Conservation (phyloP, 2,329 filamentous ascomycete species). For the Trichothecium roseum region DNA sequence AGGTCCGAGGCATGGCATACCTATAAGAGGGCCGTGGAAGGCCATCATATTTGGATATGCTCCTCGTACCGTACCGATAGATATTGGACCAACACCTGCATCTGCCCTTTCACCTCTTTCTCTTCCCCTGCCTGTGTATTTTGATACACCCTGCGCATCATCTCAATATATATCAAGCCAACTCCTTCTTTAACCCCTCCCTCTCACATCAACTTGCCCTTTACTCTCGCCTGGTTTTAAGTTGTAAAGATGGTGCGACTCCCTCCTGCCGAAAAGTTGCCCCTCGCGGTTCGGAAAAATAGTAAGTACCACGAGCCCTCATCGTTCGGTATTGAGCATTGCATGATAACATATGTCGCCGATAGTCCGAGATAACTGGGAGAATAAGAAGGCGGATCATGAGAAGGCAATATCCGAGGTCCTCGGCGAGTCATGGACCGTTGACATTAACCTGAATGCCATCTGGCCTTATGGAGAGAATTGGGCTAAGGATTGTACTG, state of each 20-base stretch:
- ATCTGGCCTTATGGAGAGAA: slow-evolving; percentile 36
- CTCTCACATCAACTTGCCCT: no score
- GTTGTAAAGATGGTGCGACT: slow-evolving; percentile 20
- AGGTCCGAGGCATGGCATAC: no score
- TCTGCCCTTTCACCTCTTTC: no score
- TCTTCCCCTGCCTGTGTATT: no score
- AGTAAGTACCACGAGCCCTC: slow-evolving; percentile 28
- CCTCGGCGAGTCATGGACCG: slow-evolving; percentile 38
- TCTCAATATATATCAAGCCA: no score
- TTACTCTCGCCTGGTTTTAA: no score
- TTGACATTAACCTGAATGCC: slow-evolving; percentile 34
- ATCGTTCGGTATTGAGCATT: not conserved
- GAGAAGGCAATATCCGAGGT: slow-evolving; percentile 32
- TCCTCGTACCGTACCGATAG: no score
- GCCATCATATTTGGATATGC: no score
- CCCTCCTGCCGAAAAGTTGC: slow-evolving; percentile 37
- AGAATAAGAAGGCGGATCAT: slow-evolving; percentile 31
- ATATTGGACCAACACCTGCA: no score
- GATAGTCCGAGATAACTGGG: slow-evolving; percentile 42
- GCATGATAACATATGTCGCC: not conserved
- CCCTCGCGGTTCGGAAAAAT: slow-evolving; percentile 41
- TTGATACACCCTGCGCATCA: no score
- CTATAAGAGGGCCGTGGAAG: no score
- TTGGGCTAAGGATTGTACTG: slow-evolving; percentile 30
- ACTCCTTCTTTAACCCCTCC: no score